Evolutionary conservation across 2,329 filamentous ascomycete species (phyloP).

Genomic region (Talaromyces marneffei): DNA sequence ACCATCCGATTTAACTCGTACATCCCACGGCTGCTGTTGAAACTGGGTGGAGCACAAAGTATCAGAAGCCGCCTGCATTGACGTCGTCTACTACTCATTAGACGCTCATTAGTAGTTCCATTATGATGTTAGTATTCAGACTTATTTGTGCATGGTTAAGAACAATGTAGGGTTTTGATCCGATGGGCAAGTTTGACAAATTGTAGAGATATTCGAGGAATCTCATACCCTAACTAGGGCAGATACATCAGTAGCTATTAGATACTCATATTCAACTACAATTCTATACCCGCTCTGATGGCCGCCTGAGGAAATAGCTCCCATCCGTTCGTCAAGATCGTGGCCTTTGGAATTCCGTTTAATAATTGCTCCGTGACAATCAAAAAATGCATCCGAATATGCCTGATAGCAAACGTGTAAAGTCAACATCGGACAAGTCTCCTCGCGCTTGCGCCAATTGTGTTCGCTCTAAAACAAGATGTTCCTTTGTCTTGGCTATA

Average conservation of each 20-base stretch:
- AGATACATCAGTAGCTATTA: neutral
- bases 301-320: slow-evolving; percentile 3
- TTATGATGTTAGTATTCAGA: neutral
- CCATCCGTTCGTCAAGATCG: slow-evolving; percentile 2
- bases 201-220: too few species aligned
- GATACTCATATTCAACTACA: neutral
- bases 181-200: neutral
- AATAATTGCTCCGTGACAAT: neutral
- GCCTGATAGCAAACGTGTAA: neutral
- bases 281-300: slow-evolving; percentile 2
- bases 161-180: neutral
- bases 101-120: neutral
- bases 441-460: slow-evolving; percentile 3
- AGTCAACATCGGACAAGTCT: neutral
- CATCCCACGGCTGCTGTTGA: neutral
- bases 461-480: slow-evolving; percentile 4
- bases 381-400: neutral
- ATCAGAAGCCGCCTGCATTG: neutral
- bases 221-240: neutral
- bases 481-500: neutral
- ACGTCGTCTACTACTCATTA: slow-evolving; percentile 2
- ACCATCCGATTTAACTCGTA: neutral
- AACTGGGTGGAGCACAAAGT: neutral
- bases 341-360: neutral
- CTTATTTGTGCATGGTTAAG: neutral